phyloP scores from a whole-genome alignment of 495 filamentous ascomycete genomes.

The Trichoderma gamsii region DNA sequence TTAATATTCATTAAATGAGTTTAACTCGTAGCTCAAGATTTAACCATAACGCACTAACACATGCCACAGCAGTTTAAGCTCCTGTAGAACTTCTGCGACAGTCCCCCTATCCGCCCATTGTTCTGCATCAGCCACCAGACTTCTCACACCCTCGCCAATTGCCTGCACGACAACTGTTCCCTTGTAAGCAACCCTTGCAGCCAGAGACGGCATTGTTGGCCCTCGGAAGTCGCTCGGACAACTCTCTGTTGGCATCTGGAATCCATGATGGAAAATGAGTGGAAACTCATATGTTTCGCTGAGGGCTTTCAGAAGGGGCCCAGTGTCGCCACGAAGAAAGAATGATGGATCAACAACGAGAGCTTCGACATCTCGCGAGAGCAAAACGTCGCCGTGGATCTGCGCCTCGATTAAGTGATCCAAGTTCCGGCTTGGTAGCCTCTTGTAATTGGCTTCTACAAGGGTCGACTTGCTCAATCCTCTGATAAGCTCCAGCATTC shows the following conservation, averaged over 20 bases:
- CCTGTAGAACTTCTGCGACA: slow-evolving; percentile 15
- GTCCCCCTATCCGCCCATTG: slow-evolving; percentile 15
- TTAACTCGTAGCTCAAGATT: background rate
- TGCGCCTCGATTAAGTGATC: slow-evolving; percentile 19
- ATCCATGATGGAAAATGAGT: slow-evolving; percentile 16
- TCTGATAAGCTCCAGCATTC: slow-evolving; percentile 3
- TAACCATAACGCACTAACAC: slow-evolving; percentile 19
- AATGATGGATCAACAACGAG: slow-evolving; percentile 20
- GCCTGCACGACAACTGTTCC: slow-evolving; percentile 11
- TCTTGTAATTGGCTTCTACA: background rate
- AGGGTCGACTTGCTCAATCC: background rate
- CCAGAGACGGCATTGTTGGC: slow-evolving; percentile 18
- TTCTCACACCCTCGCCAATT: slow-evolving; percentile 17
- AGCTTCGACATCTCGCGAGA: slow-evolving; percentile 17
- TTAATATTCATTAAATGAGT: too few relatives aligned
- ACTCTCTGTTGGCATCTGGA: background rate
- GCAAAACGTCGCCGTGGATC: slow-evolving; percentile 18
- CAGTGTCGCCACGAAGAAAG: slow-evolving; percentile 10
- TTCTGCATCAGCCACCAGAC: background rate
- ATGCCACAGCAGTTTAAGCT: slow-evolving; percentile 19
- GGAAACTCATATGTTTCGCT: slow-evolving; percentile 17
- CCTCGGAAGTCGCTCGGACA: slow-evolving; percentile 18
- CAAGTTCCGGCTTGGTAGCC: slow-evolving; percentile 17
- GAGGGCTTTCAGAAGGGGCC: background rate
- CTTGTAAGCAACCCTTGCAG: slow-evolving; percentile 11